Evolutionary conservation across 306 rosid genomes (phyloP), one percentile per base, ranked within the genome.

Genomic region (Lathyrus oleraceus): DNA sequence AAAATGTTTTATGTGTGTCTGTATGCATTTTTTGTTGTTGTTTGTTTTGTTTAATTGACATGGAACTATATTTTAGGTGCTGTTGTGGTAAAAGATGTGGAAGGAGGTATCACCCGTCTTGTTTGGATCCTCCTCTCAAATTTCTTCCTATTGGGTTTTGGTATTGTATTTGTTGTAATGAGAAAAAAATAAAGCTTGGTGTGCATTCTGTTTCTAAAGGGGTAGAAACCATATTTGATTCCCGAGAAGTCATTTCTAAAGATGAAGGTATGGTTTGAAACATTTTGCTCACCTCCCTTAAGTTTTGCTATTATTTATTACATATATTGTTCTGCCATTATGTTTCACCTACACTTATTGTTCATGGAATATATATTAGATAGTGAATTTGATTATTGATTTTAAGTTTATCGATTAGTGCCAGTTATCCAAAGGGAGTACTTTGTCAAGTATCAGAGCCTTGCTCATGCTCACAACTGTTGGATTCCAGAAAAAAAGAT

Each of bases 381-480:
- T 69, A 32, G 47, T 52, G 36, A 21, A 10, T 56, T 58, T 64
- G 42, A 17, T 54, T 47, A 13, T 45, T 56, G 61, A 12, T 76
- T 21, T 67, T 53, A 52, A 65, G 40, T 53, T 67, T 32, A 32
- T 72, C 42, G 25, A 27, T 38, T 77, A 73, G 19, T 81, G 63
- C 72, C 54, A 81, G 82, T 69, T 61, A 47, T 32, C 76, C 62
- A 62, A 70, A 67, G 51, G 52, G 79, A 77, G 76, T 81, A 81
- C 69, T 68, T 72, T 65, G 82, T 81, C 65, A 77, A 77, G 64
- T 81, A 81, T 51, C 65, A 58, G 28, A 79, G 73, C 45, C 77
- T 81, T 15, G 76, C 85, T 68, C 79, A 81, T 81, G 82, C 79
- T 63, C 82, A 81, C 74, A 81, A 77, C 68, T 15, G 76, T 75